phyloP scores from a whole-genome alignment of 2,329 filamentous ascomycete species.

The Fonsecaea erecta region DNA sequence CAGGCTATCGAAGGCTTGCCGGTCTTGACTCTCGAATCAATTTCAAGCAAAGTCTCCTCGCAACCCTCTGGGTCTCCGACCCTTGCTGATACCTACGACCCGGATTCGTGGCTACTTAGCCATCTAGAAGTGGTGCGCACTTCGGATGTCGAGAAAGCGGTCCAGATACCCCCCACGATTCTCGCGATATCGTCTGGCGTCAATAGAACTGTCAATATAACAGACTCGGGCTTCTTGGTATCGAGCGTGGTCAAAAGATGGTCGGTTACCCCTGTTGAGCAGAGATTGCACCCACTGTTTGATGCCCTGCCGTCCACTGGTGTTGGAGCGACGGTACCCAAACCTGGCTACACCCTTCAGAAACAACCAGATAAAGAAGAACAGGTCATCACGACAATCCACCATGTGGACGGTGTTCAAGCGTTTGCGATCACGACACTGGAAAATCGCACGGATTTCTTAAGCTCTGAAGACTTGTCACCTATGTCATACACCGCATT shows the following conservation, averaged over 20 bases:
- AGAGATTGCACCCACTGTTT: slow-evolving; percentile 74
- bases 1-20: slow-evolving; percentile 46
- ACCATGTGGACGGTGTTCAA: slow-evolving; percentile 19
- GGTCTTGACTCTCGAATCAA: slow-evolving; percentile 24
- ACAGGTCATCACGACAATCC: slow-evolving; percentile 22
- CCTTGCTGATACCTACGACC: slow-evolving; percentile 43
- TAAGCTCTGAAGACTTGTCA: slow-evolving; percentile 64
- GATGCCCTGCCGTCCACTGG: slow-evolving; percentile 63
- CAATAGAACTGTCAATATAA: slow-evolving; percentile 55
- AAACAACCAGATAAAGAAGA: slow-evolving; percentile 31
- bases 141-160: slow-evolving; percentile 62
- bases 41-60: slow-evolving; percentile 35
- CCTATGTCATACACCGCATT: slow-evolving; percentile 28
- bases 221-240: slow-evolving; percentile 65
- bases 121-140: slow-evolving; percentile 75
- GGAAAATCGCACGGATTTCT: slow-evolving; percentile 59
- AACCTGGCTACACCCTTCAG: slow-evolving; percentile 20
- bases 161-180: slow-evolving; percentile 64
- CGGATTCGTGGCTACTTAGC: slow-evolving; percentile 65
- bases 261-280: slow-evolving; percentile 72
- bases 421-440: slow-evolving; percentile 24
- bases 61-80: slow-evolving; percentile 24
- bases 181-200: slow-evolving; percentile 73
- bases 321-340: slow-evolving; percentile 7
- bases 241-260: slow-evolving; percentile 81